Evolutionary conservation across 176 grass and related monocot species (phyloP).

Genomic region (Bolboschoenus planiculmis): DNA sequence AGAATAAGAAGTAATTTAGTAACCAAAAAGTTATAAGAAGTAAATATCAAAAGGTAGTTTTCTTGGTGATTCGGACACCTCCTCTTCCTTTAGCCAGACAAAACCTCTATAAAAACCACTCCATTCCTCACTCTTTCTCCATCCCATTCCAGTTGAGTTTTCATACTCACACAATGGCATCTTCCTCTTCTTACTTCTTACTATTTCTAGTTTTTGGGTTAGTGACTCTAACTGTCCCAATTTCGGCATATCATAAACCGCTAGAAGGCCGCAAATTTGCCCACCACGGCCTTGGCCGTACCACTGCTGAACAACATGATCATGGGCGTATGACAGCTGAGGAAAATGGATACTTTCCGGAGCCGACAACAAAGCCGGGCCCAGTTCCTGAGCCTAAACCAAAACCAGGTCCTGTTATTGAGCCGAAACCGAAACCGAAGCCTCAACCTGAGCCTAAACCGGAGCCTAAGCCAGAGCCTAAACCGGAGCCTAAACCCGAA

Average conservation of each 20-base stretch:
- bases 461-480: neutral
- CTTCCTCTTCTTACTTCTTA: neutral
- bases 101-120: neutral
- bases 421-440: neutral
- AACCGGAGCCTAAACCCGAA: neutral
- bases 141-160: neutral
- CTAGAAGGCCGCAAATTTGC: neutral
- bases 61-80: neutral
- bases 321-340: neutral
- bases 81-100: neutral
- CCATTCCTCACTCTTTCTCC: neutral
- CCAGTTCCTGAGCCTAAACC: neutral
- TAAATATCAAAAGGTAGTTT: too few relatives aligned
- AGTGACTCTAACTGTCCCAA: neutral
- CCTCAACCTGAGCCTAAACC: neutral
- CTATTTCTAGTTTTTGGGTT: neutral
- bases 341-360: neutral
- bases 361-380: neutral
- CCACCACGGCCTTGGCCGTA: neutral
- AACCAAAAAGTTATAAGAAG: too few relatives aligned
- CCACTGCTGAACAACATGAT: neutral
- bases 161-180: slow-evolving; percentile 6
- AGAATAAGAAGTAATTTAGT: too few relatives aligned
- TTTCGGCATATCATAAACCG: neutral
- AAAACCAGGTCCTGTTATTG: neutral